These are phyloP conservation scores for Leishmania tropica DNA, from an alignment of 208 protist species.

Conservation along the genomic window DNA sequence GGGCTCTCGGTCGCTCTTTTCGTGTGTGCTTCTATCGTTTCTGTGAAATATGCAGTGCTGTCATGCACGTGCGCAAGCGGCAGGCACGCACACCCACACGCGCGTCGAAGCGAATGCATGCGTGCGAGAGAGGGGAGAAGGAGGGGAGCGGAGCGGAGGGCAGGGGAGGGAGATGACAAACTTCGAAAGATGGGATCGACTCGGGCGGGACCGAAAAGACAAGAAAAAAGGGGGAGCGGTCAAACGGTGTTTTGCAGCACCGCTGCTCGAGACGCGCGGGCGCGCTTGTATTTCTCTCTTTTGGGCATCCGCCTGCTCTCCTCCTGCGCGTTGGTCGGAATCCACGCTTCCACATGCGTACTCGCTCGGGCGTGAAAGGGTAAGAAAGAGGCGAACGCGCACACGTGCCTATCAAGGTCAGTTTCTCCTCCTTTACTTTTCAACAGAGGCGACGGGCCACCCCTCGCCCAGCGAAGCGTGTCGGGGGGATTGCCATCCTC, in stretches of 20 bases:
- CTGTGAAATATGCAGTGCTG: background rate
- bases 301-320: no score
- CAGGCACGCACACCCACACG: conserved; percentile 1
- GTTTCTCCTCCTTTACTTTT: background rate
- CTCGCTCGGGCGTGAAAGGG: background rate
- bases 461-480: background rate
- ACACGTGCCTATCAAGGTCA: background rate
- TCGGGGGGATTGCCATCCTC: background rate
- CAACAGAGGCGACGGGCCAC: no score
- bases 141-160: no score
- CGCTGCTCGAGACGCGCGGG: no score
- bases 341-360: background rate
- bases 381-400: background rate
- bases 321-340: background rate
- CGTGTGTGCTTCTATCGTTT: background rate
- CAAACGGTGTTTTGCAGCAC: no score
- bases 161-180: background rate
- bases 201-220: background rate
- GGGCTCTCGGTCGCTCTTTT: background rate
- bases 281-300: no score
- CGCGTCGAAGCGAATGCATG: background rate
- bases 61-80: background rate
- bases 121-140: background rate
- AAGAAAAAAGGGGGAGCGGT: background rate
- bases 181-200: background rate